A percentile compares a stretch with the other conserved stretches of the same genome.
phyloP scores from a whole-genome alignment of 257 asterid species.

The Lycium ferocissimum region DNA sequence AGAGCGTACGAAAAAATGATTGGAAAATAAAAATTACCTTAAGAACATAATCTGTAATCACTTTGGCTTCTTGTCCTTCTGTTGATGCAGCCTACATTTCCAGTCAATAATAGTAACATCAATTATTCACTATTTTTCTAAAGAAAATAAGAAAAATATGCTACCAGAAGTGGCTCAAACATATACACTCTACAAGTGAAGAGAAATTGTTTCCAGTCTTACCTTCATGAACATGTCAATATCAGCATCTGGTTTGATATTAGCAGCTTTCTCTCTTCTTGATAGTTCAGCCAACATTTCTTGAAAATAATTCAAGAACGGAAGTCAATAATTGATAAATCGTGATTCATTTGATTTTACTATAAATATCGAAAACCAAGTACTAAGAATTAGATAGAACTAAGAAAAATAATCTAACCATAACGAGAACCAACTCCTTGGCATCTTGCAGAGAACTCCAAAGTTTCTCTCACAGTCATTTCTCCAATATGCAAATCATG shows the following conservation, averaged over 20 bases:
- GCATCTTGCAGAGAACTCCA: constrained; percentile 74
- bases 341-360: neutral
- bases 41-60: constrained; percentile 65
- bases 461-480: constrained; percentile 78
- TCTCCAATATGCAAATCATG: constrained; percentile 74
- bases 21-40: constrained; percentile 46
- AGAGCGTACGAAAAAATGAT: no score
- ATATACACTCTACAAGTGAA: neutral
- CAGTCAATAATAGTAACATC: neutral
- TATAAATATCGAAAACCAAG: neutral
- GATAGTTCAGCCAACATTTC: constrained; percentile 75
- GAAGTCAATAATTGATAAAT: neutral
- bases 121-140: neutral
- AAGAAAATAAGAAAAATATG: neutral
- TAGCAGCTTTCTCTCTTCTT: constrained; percentile 63
- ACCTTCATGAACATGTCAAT: constrained; percentile 65
- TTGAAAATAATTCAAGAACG: constrained; percentile 35
- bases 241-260: constrained; percentile 58
- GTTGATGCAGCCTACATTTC: constrained; percentile 64
- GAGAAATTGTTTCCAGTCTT: neutral
- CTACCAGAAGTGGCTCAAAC: neutral
- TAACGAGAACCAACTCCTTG: constrained; percentile 80
- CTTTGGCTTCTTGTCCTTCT: constrained; percentile 65
- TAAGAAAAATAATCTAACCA: constrained; percentile 47
- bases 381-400: neutral